Base-by-base conservation (phyloP, 129 eudicot genomes). In the Calendula officinalis region DNA sequence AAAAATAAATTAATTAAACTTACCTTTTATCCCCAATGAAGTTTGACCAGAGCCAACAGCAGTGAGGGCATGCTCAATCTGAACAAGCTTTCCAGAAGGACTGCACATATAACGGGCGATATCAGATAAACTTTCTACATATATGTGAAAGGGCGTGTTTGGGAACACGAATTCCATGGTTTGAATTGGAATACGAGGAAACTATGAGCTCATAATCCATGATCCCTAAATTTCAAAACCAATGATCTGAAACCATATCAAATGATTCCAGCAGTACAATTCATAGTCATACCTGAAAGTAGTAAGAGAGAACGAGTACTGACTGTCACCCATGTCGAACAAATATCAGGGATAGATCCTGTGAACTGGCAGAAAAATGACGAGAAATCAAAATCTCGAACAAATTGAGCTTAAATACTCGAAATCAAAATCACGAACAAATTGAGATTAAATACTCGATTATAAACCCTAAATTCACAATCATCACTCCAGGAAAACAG, bases 21-120 rank as follows among this genome's bases (percentile, higher is more conserved):
- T 70, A 92, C 96, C 99, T 86, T 92, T 88, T 45, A 92, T 88
- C 51, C 96, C 96, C 64, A 92, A 62, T 54, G 99, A 88, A 45
- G 99, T 88, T 82, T 92, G 96, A 58, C 96, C 99, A 40, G 95
- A 88, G 34, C 99, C 99, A 72, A 92, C 96, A 30, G 96, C 99
- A 30, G 95, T 85, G 54, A 88, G 76, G 14, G 99, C 99, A 52
- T 92, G 96, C 59, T 92, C 99, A 67, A 92, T 92, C 83, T 92
- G 99, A 60, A 92, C 99, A 79, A 92, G 96, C 84, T 92, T 92
- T 53, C 99, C 99, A 55, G 99, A 92, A 57, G 99, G 99, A 33
- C 99, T 92, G 75, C 66, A 55, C n/a, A 47, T 37, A 46, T 27
- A 45, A 73, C 66, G 63, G 1, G 30, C 2, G 30, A 22, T 9